Conservation (phyloP, 345 rosid species). For the Camelina sativa region DNA sequence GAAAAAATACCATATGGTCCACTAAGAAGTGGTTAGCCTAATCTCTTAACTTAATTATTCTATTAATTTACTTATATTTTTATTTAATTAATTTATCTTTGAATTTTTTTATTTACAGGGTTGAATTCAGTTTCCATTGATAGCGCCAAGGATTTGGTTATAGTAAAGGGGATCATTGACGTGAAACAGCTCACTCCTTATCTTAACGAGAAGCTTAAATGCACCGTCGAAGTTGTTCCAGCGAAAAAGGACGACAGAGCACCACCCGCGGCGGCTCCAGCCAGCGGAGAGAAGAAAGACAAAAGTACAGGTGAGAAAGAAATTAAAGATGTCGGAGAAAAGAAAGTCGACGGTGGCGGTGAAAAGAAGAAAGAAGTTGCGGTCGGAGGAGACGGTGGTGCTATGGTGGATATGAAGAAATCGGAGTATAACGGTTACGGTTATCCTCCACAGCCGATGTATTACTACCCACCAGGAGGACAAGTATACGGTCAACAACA, state of each 20-base stretch:
- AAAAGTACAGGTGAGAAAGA: slow-evolving; percentile 50
- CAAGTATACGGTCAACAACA: slow-evolving; percentile 45
- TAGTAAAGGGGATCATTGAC: slow-evolving; percentile 77
- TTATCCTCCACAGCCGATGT: slow-evolving; percentile 49
- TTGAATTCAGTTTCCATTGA: slow-evolving; percentile 62
- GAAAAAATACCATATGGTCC: slow-evolving; percentile 21
- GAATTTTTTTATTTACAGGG: slow-evolving; percentile 68
- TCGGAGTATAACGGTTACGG: slow-evolving; percentile 51
- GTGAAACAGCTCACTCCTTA: slow-evolving; percentile 55
- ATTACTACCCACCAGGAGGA: slow-evolving; percentile 53
- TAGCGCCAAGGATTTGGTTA: slow-evolving; percentile 63
- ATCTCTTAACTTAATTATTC: slow-evolving; percentile 13
- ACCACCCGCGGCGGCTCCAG: slow-evolving; percentile 24
- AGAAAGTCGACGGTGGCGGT: slow-evolving; percentile 37
- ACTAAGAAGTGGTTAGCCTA: slow-evolving; percentile 38
- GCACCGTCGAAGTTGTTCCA: slow-evolving; percentile 69
- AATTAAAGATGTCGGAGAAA: slow-evolving; percentile 33
- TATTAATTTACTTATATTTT: background rate
- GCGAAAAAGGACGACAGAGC: slow-evolving; percentile 48
- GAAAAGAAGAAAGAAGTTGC: slow-evolving; percentile 44
- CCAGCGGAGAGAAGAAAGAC: slow-evolving; percentile 48
- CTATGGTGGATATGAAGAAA: slow-evolving; percentile 59
- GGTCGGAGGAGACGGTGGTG: slow-evolving; percentile 42
- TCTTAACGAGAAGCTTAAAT: slow-evolving; percentile 60
- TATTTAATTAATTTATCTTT: background rate